Conservation (phyloP, 257 asterid genomes). For the Fraxinus americana region DNA sequence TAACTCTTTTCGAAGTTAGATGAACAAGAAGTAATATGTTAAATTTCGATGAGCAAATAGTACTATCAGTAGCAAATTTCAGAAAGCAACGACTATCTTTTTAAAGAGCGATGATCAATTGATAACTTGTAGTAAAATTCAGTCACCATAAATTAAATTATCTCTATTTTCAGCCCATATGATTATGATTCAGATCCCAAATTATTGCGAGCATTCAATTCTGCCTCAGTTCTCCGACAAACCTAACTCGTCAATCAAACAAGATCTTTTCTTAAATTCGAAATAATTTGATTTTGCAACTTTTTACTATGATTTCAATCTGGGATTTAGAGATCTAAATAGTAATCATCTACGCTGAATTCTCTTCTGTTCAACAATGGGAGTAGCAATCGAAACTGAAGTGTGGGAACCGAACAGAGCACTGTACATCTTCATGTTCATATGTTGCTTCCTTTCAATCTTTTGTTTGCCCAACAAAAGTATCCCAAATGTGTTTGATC, state of each 20-base stretch:
- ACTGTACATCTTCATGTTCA: constrained; percentile 50
- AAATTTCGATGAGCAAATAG: no score
- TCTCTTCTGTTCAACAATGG: constrained; percentile 48
- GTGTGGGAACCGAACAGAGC: constrained; percentile 78
- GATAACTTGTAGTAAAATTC: no score
- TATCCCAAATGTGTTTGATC: constrained; percentile 57
- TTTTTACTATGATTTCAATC: background rate
- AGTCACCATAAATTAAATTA: no score
- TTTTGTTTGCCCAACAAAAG: constrained; percentile 50
- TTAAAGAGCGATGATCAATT: no score
- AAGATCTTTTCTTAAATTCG: constrained; percentile 14
- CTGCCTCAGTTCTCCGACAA: background rate
- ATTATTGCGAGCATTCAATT: no score
- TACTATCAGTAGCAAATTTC: no score
- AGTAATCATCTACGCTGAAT: background rate
- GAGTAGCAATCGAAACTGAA: constrained; percentile 70
- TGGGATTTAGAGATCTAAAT: background rate
- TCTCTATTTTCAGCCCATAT: no score
- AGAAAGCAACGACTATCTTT: no score
- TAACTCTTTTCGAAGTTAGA: no score
- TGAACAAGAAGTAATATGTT: no score
- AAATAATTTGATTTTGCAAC: background rate
- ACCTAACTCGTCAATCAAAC: background rate
- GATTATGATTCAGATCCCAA: no score
- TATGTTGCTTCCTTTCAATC: constrained; percentile 58